Evolutionary conservation across 2,329 filamentous ascomycete genomes (phyloP).

Genomic region (Emmonsiellopsis sp.): DNA sequence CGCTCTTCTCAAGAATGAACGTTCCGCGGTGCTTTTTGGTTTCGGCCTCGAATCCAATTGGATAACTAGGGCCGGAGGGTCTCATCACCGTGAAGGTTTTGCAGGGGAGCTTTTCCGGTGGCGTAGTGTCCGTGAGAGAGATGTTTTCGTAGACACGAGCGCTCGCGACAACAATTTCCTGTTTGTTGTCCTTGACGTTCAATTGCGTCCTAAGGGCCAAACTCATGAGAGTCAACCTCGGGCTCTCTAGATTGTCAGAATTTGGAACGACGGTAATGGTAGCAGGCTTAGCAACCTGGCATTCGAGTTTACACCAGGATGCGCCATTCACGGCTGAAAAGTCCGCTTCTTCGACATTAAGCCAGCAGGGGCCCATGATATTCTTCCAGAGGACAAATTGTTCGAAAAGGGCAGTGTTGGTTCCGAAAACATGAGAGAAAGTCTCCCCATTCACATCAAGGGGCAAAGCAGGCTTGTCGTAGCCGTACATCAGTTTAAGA

Average conservation of each 20-base stretch:
- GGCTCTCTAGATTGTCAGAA: constrained; percentile 70
- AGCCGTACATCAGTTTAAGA: constrained; percentile 91
- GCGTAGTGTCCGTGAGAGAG: constrained; percentile 74
- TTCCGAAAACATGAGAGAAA: constrained; percentile 88
- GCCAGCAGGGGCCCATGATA: constrained; percentile 97
- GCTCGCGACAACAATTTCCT: constrained; percentile 87
- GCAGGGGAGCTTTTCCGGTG: constrained; percentile 79
- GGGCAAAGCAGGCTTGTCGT: constrained; percentile 70
- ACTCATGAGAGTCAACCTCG: constrained; percentile 93
- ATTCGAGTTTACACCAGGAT: constrained; percentile 94
- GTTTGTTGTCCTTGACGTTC: constrained; percentile 88
- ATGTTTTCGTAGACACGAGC: constrained; percentile 89
- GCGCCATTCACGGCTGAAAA: constrained; percentile 80
- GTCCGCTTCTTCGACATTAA: constrained; percentile 78
- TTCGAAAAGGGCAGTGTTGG: constrained; percentile 88
- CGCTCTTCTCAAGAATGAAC: constrained; percentile 72
- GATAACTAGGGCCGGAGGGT: constrained; percentile 66
- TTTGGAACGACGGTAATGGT: constrained; percentile 65
- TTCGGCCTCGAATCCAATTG: constrained; percentile 75
- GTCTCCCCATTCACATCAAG: constrained; percentile 69
- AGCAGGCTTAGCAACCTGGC: constrained; percentile 69
- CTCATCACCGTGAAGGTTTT: constrained; percentile 88
- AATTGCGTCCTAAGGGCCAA: constrained; percentile 78
- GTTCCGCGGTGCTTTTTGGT: constrained; percentile 65
- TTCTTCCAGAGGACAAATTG: constrained; percentile 99